Evolutionary conservation across 768 basidiomycete genomes (phyloP).

Genomic region (Mycena maculata): DNA sequence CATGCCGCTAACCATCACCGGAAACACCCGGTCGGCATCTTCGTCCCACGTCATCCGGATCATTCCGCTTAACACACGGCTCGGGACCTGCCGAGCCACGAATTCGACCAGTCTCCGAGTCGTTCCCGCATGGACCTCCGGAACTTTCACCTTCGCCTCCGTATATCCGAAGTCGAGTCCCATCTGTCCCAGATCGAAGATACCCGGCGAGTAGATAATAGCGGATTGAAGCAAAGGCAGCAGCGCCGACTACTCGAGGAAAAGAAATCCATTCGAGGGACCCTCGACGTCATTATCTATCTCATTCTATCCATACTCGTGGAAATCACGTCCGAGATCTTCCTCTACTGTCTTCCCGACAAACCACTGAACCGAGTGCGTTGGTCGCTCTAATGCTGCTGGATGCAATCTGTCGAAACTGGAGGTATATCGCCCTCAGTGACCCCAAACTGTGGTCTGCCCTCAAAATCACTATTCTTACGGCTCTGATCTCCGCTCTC

Average conservation of each 20-base stretch:
- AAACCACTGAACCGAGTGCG: not conserved
- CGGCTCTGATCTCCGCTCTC: no score
- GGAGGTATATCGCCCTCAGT: not conserved
- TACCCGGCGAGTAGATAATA: not conserved
- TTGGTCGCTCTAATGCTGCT: not conserved
- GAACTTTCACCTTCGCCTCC: not conserved
- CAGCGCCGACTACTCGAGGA: not conserved
- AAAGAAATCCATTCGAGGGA: not conserved
- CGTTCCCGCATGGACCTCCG: constrained; percentile 16
- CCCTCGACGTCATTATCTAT: not conserved
- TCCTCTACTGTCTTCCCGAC: not conserved
- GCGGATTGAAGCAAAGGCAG: not conserved
- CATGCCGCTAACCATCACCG: no score
- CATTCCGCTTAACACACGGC: no score
- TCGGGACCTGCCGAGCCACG: no score
- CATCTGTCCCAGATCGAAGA: not conserved
- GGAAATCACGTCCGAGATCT: constrained; percentile 6
- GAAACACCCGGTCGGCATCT: no score
- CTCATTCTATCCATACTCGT: not conserved
- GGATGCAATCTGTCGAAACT: not conserved
- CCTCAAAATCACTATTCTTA: not conserved
- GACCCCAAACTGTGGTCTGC: not conserved
- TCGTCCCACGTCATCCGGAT: no score
- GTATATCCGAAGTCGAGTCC: not conserved
- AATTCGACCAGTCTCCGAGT: no score